Base-by-base conservation (phyloP, 768 basidiomycete species). In the Tylopilus vinaceipallidus region DNA sequence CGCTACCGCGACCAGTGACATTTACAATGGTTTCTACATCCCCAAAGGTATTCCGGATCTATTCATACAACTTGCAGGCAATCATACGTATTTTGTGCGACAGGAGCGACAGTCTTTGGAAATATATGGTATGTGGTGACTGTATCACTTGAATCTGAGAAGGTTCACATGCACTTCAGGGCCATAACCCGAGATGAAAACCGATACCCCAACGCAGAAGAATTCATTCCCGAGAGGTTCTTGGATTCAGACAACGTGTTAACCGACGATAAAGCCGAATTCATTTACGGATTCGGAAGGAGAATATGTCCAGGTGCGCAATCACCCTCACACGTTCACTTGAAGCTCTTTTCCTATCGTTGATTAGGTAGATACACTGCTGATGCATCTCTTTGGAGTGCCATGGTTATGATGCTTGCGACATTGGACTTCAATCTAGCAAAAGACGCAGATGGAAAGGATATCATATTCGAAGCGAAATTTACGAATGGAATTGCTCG, bases 21-120 rank as follows among this genome's bases (percentile, higher is more conserved):
- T 36, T 6, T 36, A 75, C 55, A 59, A 67, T 20, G 70, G 73
- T n/a, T 77, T 77, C 50, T 62, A 76, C 10, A 83, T 83, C 39
- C 81, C 81, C 2, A 71, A 72, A 52, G 81, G 80, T 51, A 45
- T 41, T 9, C 32, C 6, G 8, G 13, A 13, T 9, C 20, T 32
- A 16, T 29, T 29, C n/a, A 30, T 14, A 2, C 32, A 12, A 3
- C 13, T 5, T 26, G 16, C 33, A 16, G n/a, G n/a, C n/a, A n/a
- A n/a, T n/a, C n/a, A n/a, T n/a, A n/a, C 32, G 7, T 17, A n/a
- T n/a, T n/a, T 34, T 33, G 9, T 14, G 7, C 33, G 0, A 29
- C 30, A 59, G 58, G 58, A 4, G 40, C 58, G 7, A 48, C 45
- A 3, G 22, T 58, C 32, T 36, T 59, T 30, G 50, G n/a, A 26